Evolutionary conservation across 2,329 filamentous ascomycete species (phyloP).

Genomic region (Celoporthe dispersa): DNA sequence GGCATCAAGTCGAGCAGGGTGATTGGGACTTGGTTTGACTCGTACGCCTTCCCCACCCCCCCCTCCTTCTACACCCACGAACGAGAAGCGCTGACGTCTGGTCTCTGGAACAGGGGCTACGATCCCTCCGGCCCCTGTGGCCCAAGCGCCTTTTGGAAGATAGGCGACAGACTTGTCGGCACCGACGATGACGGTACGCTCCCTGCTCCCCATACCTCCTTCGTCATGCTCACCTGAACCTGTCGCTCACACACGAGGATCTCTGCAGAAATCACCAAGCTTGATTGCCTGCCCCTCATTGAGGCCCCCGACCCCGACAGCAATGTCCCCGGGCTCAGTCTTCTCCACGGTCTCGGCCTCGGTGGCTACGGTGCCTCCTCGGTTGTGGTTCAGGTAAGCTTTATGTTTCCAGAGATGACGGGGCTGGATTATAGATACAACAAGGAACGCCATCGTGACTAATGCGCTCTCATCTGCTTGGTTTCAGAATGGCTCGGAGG

Average conservation of each 20-base stretch:
- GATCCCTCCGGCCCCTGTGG: constrained; percentile 72
- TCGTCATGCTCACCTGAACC: not conserved
- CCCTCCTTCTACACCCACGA: not conserved
- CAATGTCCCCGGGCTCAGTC: not conserved
- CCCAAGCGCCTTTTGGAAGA: constrained; percentile 80
- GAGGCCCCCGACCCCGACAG: constrained; percentile 24
- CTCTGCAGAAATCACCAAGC: constrained; percentile 22
- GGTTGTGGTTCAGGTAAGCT: constrained; percentile 23
- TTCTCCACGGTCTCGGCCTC: not conserved
- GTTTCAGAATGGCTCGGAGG: constrained; percentile 23
- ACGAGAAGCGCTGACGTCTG: not conserved
- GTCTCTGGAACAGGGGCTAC: constrained; percentile 55
- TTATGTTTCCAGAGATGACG: not conserved
- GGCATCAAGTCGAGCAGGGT: constrained; percentile 68
- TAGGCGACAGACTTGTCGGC: constrained; percentile 52
- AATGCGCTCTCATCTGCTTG: not conserved
- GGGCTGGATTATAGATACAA: no score
- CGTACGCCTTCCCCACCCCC: constrained; percentile 44
- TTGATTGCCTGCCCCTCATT: constrained; percentile 32
- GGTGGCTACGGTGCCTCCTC: not conserved
- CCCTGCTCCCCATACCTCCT: constrained; percentile 25
- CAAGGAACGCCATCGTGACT: not conserved
- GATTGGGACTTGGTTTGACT: constrained; percentile 79
- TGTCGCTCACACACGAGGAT: not conserved
- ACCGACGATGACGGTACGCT: constrained; percentile 39